Evolutionary conservation across 805 yeast genomes (phyloP).

Genomic region (Kregervanrija pseudodelftensis): DNA sequence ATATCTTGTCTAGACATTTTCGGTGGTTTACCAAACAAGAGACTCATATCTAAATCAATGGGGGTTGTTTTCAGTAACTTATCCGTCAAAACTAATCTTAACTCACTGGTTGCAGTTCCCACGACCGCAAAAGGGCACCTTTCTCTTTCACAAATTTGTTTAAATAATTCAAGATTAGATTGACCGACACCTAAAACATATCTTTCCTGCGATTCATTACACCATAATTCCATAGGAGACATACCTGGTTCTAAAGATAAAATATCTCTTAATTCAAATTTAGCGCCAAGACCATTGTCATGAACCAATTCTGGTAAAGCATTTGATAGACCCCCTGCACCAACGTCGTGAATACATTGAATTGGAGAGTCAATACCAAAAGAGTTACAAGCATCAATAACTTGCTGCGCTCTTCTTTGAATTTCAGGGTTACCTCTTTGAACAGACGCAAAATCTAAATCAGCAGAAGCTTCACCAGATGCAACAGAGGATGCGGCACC

Average conservation of each 20-base stretch:
- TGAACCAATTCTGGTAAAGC: conserved; percentile 97
- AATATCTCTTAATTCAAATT: conserved; percentile 83
- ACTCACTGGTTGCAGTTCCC: conserved; percentile 86
- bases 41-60: conserved; percentile 91
- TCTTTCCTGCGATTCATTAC: conserved; percentile 98
- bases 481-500: conserved; percentile 98
- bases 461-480: conserved; percentile 96
- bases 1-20: conserved; percentile 76
- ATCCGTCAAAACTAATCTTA: conserved; percentile 77
- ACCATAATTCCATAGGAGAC: conserved; percentile 99
- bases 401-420: conserved; percentile 99
- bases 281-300: conserved; percentile 93
- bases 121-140: conserved; percentile 95
- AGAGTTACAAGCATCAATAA: conserved; percentile 87
- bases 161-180: conserved; percentile 63
- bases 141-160: conserved; percentile 83
- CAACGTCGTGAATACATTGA: conserved; percentile 96
- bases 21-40: conserved; percentile 95
- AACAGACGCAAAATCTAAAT: conserved; percentile 95
- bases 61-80: conserved; percentile 73
- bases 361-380: conserved; percentile 71
- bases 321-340: conserved; percentile 98
- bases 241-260: conserved; percentile 91
- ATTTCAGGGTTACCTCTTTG: conserved; percentile 99
- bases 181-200: conserved; percentile 90